Percentiles rank a stretch among this genome's conserved stretches.
Conservation (phyloP, 257 asterid genomes). For the Solanum chiquidenum region DNA sequence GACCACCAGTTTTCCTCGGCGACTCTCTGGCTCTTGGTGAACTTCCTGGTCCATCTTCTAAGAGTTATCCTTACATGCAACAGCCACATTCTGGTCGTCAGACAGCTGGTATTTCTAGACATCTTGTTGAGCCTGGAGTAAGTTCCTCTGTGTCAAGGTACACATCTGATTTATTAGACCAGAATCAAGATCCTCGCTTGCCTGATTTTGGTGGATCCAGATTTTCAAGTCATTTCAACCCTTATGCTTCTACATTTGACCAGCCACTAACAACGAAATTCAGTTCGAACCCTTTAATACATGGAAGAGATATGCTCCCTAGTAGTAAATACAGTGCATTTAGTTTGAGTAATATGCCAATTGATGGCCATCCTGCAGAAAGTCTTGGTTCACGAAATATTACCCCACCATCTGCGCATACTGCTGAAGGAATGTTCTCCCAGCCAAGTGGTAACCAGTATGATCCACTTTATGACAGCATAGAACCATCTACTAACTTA, state of each 20-base stretch:
- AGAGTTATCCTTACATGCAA: slow-evolving; percentile 19
- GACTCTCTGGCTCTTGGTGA: slow-evolving; percentile 35
- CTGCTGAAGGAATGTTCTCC: slow-evolving; percentile 19
- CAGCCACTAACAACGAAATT: slow-evolving; percentile 44
- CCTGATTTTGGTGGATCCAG: slow-evolving; percentile 35
- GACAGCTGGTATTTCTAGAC: slow-evolving; percentile 18
- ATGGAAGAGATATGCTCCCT: slow-evolving; percentile 27
- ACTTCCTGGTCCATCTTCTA: slow-evolving; percentile 13
- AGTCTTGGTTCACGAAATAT: slow-evolving; percentile 26
- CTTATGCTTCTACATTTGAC: slow-evolving; percentile 66
- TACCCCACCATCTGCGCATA: slow-evolving; percentile 27
- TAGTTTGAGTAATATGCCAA: slow-evolving; percentile 28
- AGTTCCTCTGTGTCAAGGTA: slow-evolving; percentile 31
- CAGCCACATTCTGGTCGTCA: slow-evolving; percentile 32
- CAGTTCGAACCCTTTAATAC: slow-evolving; percentile 28
- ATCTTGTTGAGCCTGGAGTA: slow-evolving; percentile 25
- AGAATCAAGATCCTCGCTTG: slow-evolving; percentile 28
- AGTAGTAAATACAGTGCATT: slow-evolving; percentile 23
- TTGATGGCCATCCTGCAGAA: slow-evolving; percentile 18
- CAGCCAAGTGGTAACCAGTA: slow-evolving; percentile 50
- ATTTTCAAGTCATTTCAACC: slow-evolving; percentile 45
- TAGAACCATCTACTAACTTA: slow-evolving; percentile 58
- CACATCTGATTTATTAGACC: slow-evolving; percentile 33
- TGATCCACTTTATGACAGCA: slow-evolving; percentile 84
- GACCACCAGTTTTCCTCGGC: slow-evolving; percentile 24